A percentile compares a stretch with the other conserved stretches of the same genome.
phyloP scores from a whole-genome alignment of 2,329 filamentous ascomycete species.

The Trichoderma lentiforme region DNA sequence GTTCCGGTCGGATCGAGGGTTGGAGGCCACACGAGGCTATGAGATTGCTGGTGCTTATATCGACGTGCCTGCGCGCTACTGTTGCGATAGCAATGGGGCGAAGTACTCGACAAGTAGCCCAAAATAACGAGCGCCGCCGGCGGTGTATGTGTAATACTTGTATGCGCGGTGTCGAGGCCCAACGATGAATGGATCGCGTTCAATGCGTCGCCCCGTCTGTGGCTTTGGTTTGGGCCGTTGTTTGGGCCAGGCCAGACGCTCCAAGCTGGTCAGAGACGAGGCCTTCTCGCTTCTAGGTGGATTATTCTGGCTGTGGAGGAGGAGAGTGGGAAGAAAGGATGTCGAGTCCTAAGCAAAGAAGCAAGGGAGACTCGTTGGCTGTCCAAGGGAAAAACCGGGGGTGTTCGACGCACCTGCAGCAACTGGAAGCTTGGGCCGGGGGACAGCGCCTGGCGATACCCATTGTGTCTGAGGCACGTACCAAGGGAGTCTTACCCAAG shows the following conservation, averaged over 20 bases:
- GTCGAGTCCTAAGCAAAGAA: constrained; percentile 10
- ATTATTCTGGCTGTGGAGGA: constrained; percentile 12
- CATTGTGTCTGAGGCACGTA: neutral
- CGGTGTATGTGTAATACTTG: neutral
- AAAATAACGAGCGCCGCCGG: neutral
- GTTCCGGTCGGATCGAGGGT: constrained; percentile 9
- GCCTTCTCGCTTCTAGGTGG: constrained; percentile 8
- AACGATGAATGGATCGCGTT: neutral
- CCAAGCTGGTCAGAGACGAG: constrained; percentile 13
- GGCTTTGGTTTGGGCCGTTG: neutral
- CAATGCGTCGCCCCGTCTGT: constrained; percentile 3
- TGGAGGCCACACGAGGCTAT: neutral
- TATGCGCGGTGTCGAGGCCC: constrained; percentile 7
- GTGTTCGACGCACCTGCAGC: constrained; percentile 14
- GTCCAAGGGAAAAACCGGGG: constrained; percentile 11
- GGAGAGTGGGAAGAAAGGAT: constrained; percentile 5
- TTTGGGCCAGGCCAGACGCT: constrained; percentile 5
- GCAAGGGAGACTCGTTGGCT: constrained; percentile 6
- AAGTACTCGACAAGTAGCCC: neutral
- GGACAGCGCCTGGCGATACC: constrained; percentile 18
- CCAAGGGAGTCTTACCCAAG: neutral
- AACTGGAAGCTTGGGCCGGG: neutral
- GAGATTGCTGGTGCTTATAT: neutral
- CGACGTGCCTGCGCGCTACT: constrained; percentile 1
- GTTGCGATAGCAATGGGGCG: constrained; percentile 13